These are phyloP conservation scores for Hevea brasiliensis DNA, from an alignment of 345 rosid species.

Conservation along the genomic window DNA sequence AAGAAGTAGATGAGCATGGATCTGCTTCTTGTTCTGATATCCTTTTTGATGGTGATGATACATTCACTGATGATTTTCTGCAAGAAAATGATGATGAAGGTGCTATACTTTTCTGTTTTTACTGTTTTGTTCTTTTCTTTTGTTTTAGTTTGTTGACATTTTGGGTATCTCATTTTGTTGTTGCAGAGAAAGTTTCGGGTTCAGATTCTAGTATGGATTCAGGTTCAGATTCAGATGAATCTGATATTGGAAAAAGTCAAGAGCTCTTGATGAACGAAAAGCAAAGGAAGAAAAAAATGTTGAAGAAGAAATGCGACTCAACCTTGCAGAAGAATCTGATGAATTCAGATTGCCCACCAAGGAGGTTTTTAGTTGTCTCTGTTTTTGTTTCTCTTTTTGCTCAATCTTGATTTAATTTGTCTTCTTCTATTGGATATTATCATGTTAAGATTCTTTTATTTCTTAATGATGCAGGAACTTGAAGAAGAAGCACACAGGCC, in stretches of 20 bases:
- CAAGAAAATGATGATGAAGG: constrained; percentile 56
- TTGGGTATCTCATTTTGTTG: not conserved
- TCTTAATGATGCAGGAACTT: too few species aligned
- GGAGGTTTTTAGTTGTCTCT: too few species aligned
- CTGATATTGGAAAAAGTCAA: constrained; percentile 55
- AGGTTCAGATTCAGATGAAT: constrained; percentile 48
- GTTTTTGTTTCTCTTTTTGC: too few species aligned
- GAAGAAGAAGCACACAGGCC: too few species aligned
- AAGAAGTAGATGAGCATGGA: constrained; percentile 41
- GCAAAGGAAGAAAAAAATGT: constrained; percentile 3
- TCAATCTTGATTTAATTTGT: too few species aligned
- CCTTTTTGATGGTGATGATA: constrained; percentile 56
- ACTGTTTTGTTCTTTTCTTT: not conserved
- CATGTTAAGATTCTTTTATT: too few species aligned
- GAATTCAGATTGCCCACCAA: too few species aligned
- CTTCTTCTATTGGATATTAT: too few species aligned
- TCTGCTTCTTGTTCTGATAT: constrained; percentile 56
- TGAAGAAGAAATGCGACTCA: too few species aligned
- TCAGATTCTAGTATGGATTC: constrained; percentile 31
- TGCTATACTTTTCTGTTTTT: constrained; percentile 1
- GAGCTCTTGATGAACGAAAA: constrained; percentile 46
- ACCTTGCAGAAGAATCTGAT: too few species aligned
- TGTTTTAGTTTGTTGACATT: not conserved
- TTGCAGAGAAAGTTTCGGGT: constrained; percentile 35
- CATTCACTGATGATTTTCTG: constrained; percentile 59